Conservation (phyloP, 257 asterid species). For the Solanum pennellii region DNA sequence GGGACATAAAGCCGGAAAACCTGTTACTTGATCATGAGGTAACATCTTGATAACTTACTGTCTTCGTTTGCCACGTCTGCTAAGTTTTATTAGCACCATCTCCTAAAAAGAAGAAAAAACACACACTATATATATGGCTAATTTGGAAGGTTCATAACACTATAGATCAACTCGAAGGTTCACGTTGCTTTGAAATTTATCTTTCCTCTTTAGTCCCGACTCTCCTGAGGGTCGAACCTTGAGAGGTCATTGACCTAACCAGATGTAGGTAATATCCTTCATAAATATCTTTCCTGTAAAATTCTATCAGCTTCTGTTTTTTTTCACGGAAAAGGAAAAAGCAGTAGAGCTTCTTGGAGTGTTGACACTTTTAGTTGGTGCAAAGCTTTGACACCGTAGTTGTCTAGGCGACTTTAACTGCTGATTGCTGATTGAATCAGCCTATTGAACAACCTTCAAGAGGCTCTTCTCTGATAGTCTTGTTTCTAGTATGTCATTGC, state of each 20-base stretch:
- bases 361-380: background rate
- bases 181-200: background rate
- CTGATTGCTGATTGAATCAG: background rate
- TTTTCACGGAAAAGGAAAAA: background rate
- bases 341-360: background rate
- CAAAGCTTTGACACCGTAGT: background rate
- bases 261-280: background rate
- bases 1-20: conserved; percentile 98
- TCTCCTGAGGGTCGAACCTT: background rate
- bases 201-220: background rate
- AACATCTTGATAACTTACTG: background rate
- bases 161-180: background rate
- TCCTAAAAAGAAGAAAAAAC: background rate
- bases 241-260: background rate
- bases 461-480: background rate
- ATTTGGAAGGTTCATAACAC: background rate
- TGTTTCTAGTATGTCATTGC: background rate
- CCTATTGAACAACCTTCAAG: background rate
- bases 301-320: background rate
- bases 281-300: background rate
- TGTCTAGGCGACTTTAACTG: background rate
- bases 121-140: background rate
- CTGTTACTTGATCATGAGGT: conserved; percentile 96
- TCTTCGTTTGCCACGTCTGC: background rate
- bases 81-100: background rate